A percentile compares a stretch with the other conserved stretches of the same genome.
Conservation (phyloP, 1,284 basidiomycete genomes). For the Somion occarium region DNA sequence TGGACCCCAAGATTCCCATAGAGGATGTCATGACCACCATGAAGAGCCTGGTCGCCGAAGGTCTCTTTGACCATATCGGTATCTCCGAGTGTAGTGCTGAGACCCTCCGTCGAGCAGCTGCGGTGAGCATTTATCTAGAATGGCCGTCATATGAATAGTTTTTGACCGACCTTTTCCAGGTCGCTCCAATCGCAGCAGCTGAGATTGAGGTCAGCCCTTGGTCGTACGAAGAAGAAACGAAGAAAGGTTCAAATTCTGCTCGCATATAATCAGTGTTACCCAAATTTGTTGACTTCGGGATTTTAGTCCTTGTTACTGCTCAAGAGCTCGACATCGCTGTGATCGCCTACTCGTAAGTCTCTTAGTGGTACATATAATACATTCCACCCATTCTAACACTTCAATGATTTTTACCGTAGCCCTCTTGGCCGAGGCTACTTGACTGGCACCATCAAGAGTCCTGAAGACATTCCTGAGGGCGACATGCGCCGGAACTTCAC, state of each 20-base stretch:
- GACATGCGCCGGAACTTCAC: slow-evolving; percentile 33
- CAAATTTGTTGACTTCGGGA: neutral
- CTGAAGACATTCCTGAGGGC: slow-evolving; percentile 38
- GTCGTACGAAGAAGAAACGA: slow-evolving; percentile 42
- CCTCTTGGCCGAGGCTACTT: slow-evolving; percentile 56
- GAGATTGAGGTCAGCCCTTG: slow-evolving; percentile 54
- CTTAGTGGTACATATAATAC: neutral
- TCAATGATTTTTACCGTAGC: slow-evolving; percentile 15
- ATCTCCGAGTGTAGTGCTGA: slow-evolving; percentile 43
- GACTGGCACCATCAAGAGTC: slow-evolving; percentile 41
- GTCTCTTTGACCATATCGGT: slow-evolving; percentile 44
- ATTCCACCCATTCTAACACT: neutral
- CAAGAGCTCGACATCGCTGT: slow-evolving; percentile 47
- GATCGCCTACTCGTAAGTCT: slow-evolving; percentile 45
- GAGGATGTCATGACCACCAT: slow-evolving; percentile 29
- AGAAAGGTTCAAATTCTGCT: slow-evolving; percentile 29
- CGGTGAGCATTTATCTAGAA: slow-evolving; percentile 1
- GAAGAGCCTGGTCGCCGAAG: slow-evolving; percentile 29
- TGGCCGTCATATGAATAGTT: neutral
- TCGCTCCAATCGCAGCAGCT: slow-evolving; percentile 40
- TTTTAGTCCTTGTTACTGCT: slow-evolving; percentile 30
- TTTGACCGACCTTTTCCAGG: slow-evolving; percentile 26
- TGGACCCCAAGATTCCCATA: slow-evolving; percentile 27
- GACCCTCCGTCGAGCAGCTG: slow-evolving; percentile 39
- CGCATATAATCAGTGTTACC: neutral